A percentile compares a stretch with the other conserved stretches of the same genome.
Conservation (phyloP, 495 filamentous ascomycete species). For the Aspergillus diversus region DNA sequence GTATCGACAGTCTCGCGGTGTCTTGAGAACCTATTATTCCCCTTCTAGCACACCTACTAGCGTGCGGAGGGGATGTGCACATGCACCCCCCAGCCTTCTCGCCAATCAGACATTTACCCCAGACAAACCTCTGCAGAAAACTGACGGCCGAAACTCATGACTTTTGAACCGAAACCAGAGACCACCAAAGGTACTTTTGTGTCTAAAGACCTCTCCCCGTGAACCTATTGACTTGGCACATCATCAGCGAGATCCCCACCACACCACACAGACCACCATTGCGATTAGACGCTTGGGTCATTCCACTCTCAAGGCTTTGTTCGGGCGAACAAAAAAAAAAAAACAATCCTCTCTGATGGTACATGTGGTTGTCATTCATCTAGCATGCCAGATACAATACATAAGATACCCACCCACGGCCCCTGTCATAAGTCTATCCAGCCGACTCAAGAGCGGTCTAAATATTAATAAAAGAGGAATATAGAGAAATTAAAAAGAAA, state of each 20-base stretch:
- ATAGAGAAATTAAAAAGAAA: not conserved
- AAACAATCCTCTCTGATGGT: not conserved
- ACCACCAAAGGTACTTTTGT: not conserved
- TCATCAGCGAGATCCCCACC: not conserved
- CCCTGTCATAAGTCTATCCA: not conserved
- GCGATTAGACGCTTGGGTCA: not conserved
- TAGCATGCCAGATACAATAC: slow-evolving; percentile 14
- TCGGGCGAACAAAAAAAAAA: not conserved
- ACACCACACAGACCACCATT: not conserved
- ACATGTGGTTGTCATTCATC: slow-evolving; percentile 10
- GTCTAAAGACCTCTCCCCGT: not conserved
- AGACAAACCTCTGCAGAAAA: not conserved
- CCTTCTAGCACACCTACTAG: not conserved
- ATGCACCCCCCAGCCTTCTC: not conserved
- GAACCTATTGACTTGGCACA: slow-evolving; percentile 17
- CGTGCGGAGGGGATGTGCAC: not conserved
- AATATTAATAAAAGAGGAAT: not conserved
- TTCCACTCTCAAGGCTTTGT: slow-evolving; percentile 1
- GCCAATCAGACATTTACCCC: not conserved
- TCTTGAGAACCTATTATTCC: not conserved
- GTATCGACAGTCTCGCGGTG: not conserved
- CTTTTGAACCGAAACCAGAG: not conserved
- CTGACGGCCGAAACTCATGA: not conserved
- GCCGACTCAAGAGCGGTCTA: slow-evolving; percentile 10
- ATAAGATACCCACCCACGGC: slow-evolving; percentile 6